Percentiles rank a stretch among this genome's conserved stretches.
Conservation (phyloP, 352 stramenopile genomes). For the Pythium utonaiense region DNA sequence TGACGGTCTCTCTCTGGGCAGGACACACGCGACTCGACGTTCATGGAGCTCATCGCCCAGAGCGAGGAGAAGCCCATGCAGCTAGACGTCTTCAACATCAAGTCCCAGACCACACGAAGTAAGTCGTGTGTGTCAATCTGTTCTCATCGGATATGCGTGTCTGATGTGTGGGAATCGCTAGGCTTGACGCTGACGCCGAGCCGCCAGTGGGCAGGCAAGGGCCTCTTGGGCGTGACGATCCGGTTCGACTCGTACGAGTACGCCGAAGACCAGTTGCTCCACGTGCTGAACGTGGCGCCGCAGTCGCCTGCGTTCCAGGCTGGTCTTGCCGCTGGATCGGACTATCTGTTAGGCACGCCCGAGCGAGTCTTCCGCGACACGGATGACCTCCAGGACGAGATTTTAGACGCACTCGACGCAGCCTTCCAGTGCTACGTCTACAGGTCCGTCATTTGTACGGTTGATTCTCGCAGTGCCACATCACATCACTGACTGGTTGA, state of each 20-base stretch:
- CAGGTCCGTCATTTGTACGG: conserved; percentile 55
- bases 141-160: too few relatives aligned
- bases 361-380: conserved; percentile 81
- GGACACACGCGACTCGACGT: conserved; percentile 83
- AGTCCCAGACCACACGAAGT: conserved; percentile 66
- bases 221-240: conserved; percentile 96
- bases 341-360: conserved; percentile 96
- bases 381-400: conserved; percentile 88
- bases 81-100: conserved; percentile 78
- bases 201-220: conserved; percentile 92
- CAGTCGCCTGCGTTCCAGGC: conserved; percentile 89
- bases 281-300: conserved; percentile 90
- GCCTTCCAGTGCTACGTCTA: conserved; percentile 98
- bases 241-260: conserved; percentile 96
- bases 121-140: background rate
- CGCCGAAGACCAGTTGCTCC: conserved; percentile 93
- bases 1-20: conserved; percentile 14
- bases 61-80: conserved; percentile 74
- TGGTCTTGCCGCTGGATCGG: conserved; percentile 80
- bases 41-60: conserved; percentile 91
- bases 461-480: background rate
- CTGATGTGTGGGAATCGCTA: conserved; percentile 3
- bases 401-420: conserved; percentile 87
- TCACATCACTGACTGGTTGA: background rate
- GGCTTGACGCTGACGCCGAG: conserved; percentile 87